phyloP scores from a whole-genome alignment of 441 rosid species.

The Melastoma candidum region DNA sequence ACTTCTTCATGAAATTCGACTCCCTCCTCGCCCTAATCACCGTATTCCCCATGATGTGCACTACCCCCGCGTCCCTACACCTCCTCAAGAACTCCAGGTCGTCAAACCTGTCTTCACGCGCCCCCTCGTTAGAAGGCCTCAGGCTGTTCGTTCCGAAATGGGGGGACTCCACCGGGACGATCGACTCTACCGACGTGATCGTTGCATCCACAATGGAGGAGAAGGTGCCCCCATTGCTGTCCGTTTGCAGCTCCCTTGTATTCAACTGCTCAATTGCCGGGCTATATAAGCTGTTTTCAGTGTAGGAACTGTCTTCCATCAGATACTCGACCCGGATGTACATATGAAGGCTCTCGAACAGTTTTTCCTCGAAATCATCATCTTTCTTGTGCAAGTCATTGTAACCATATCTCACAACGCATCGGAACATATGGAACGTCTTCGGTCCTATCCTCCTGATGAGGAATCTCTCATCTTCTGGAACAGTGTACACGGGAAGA shows the following conservation, averaged over 20 bases:
- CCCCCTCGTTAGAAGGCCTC: constrained; percentile 5
- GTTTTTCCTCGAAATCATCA: constrained; percentile 11
- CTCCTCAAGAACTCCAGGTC: constrained; percentile 13
- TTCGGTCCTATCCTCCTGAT: constrained; percentile 16
- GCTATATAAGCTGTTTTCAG: constrained; percentile 17
- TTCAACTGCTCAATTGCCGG: constrained; percentile 10
- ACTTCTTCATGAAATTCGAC: constrained; percentile 14
- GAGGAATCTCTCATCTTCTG: constrained; percentile 14
- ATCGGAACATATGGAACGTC: constrained; percentile 22
- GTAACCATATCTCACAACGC: constrained; percentile 15
- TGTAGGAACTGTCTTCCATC: constrained; percentile 20
- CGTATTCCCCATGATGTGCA: constrained; percentile 16
- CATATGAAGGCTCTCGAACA: constrained; percentile 13
- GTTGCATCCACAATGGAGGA: constrained; percentile 7
- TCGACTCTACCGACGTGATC: constrained; percentile 8
- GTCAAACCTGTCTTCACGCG: constrained; percentile 6
- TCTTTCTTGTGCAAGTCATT: constrained; percentile 17
- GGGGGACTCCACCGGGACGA: constrained; percentile 3
- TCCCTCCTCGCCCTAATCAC: constrained; percentile 14
- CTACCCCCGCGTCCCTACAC: constrained; percentile 28
- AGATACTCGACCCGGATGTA: constrained; percentile 15
- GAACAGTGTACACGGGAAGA: constrained; percentile 17
- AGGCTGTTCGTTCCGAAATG: not conserved
- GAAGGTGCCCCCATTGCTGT: not conserved
- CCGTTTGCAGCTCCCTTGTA: constrained; percentile 1